Percentiles rank a stretch among this genome's conserved stretches.
These are phyloP conservation scores for Astrephomene gubernaculifera DNA, from an alignment of 139 green algal genomes.

Conservation along the genomic window DNA sequence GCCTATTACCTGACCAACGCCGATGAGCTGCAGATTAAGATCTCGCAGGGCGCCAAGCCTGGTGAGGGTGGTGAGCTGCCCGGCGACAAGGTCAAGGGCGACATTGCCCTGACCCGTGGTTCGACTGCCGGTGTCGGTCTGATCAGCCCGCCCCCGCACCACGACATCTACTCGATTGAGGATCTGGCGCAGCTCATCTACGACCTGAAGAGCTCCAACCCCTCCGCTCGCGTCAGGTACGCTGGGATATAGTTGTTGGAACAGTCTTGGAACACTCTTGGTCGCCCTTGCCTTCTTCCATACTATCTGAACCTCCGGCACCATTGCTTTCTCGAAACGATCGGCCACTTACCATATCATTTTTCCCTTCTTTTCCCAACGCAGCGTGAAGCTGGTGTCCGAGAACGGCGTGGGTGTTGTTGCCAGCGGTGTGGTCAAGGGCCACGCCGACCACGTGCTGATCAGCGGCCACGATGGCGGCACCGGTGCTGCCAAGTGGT, in stretches of 20 bases:
- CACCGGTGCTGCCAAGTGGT: conserved; percentile 92
- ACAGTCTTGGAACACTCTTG: too few species aligned
- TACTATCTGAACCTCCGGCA: not conserved
- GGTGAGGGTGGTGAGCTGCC: conserved; percentile 95
- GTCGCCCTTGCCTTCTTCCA: too few species aligned
- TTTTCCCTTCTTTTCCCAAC: conserved; percentile 2
- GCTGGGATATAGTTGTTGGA: too few species aligned
- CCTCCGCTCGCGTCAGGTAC: conserved; percentile 55
- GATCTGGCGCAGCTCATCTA: conserved; percentile 99
- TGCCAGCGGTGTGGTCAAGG: conserved; percentile 93
- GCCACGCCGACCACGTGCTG: conserved; percentile 96
- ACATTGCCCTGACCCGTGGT: conserved; percentile 90
- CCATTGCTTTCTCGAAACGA: not conserved
- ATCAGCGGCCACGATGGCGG: conserved; percentile 96
- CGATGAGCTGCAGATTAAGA: conserved; percentile 86
- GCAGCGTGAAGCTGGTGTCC: conserved; percentile 93
- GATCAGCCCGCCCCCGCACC: conserved; percentile 98
- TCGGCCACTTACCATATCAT: too few species aligned
- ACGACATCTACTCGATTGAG: conserved; percentile 99
- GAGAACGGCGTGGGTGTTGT: conserved; percentile 96
- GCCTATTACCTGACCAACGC: conserved; percentile 96
- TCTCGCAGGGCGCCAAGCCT: conserved; percentile 72
- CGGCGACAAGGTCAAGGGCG: conserved; percentile 87
- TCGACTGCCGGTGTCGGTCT: conserved; percentile 95
- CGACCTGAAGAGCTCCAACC: conserved; percentile 93